phyloP scores from a whole-genome alignment of 2,329 filamentous ascomycete species.

The Aspergillus phoenicis region DNA sequence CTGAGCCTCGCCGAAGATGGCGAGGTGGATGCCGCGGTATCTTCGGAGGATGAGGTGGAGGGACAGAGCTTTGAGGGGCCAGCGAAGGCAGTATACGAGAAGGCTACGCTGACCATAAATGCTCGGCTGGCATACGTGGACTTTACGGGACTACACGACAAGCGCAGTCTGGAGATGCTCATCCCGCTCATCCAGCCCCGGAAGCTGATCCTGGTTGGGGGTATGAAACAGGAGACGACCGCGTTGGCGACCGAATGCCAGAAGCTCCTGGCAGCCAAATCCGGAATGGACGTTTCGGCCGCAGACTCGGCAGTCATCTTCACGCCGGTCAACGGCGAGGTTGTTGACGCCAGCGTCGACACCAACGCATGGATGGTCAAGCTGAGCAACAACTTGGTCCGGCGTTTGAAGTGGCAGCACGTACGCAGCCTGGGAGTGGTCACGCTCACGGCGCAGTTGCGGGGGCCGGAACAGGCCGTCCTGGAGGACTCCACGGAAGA shows the following conservation, averaged over 20 bases:
- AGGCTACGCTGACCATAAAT: conserved; percentile 66
- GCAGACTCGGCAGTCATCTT: conserved; percentile 70
- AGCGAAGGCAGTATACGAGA: conserved; percentile 70
- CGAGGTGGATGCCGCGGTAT: conserved; percentile 61
- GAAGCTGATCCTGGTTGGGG: conserved; percentile 90
- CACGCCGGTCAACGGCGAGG: conserved; percentile 72
- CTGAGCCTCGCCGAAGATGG: conserved; percentile 53
- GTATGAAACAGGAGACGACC: conserved; percentile 75
- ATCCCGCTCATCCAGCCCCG: conserved; percentile 91
- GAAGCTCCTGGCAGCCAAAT: conserved; percentile 59
- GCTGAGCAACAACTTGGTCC: conserved; percentile 79
- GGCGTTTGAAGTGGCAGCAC: conserved; percentile 90
- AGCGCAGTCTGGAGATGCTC: conserved; percentile 89
- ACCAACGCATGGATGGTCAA: conserved; percentile 97
- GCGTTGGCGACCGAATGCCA: conserved; percentile 79
- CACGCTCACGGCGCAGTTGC: conserved; percentile 77
- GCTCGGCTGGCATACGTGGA: conserved; percentile 85
- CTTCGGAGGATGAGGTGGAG: conserved; percentile 57
- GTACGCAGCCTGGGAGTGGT: conserved; percentile 88
- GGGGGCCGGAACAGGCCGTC: conserved; percentile 47
- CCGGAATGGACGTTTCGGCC: conserved; percentile 42
- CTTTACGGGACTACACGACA: conserved; percentile 89
- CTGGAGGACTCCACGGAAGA: conserved; percentile 43
- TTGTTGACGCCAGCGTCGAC: conserved; percentile 89
- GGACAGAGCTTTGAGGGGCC: conserved; percentile 63